A percentile compares a stretch with the other conserved stretches of the same genome.
phyloP scores from a whole-genome alignment of 331 rosid species.

The Acacia pycnantha region DNA sequence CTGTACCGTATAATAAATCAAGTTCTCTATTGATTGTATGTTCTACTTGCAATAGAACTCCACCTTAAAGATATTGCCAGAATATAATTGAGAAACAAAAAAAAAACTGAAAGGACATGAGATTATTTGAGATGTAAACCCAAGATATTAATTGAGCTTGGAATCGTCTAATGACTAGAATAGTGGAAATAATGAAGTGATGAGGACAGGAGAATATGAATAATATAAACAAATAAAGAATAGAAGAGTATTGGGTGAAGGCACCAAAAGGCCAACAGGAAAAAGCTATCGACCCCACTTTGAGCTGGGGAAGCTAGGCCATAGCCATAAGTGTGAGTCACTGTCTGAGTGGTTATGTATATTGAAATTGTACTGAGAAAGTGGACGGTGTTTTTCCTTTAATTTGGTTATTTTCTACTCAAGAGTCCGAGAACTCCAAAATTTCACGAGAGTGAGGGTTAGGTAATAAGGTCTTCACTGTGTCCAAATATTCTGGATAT shows the following conservation, averaged over 20 bases:
- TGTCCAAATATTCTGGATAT: slow-evolving; percentile 4
- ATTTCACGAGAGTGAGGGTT: neutral
- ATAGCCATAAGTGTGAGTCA: neutral
- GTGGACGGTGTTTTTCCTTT: neutral
- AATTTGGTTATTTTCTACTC: neutral
- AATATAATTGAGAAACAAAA: neutral
- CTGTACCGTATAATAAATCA: neutral
- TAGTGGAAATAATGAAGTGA: neutral
- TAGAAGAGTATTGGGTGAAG: neutral
- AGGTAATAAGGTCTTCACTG: neutral
- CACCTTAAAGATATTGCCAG: neutral
- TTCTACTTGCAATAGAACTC: neutral
- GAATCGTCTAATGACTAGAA: neutral
- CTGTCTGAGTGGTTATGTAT: neutral
- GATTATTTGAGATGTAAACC: neutral
- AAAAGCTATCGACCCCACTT: neutral
- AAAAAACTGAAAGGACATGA: neutral
- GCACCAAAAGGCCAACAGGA: neutral
- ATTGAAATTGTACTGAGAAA: neutral
- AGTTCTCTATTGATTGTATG: neutral
- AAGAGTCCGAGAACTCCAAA: neutral
- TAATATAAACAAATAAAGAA: neutral
- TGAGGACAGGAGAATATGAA: neutral
- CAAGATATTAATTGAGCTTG: neutral
- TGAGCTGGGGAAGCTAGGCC: neutral